Conservation (phyloP, 2,329 filamentous ascomycete species). For the Tympanopsis confertula region DNA sequence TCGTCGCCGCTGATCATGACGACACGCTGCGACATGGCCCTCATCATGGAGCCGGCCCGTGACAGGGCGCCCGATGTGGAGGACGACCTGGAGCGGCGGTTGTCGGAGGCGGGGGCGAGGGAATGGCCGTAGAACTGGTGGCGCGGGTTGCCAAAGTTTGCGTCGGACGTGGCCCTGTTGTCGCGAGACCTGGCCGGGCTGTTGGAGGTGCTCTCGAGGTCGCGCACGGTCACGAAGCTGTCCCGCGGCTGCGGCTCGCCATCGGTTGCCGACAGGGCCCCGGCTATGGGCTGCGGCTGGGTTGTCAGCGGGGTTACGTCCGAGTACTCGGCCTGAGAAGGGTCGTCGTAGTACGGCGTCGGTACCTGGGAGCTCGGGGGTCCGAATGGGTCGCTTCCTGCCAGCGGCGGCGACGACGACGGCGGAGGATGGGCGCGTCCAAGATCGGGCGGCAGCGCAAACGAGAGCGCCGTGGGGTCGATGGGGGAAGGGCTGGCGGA, state of each 20-base stretch:
- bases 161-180: slow-evolving; percentile 48
- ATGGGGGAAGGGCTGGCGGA: slow-evolving; percentile 34
- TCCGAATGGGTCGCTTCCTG: no score
- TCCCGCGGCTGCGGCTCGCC: slow-evolving; percentile 31
- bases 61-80: slow-evolving; percentile 54
- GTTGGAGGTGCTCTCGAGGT: slow-evolving; percentile 43
- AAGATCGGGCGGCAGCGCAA: slow-evolving; percentile 41
- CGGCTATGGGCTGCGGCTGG: slow-evolving; percentile 41
- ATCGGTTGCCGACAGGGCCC: slow-evolving; percentile 27
- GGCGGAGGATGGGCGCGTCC: slow-evolving; percentile 15
- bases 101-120: slow-evolving; percentile 35
- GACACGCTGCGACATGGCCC: slow-evolving; percentile 88
- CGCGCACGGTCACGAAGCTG: slow-evolving; percentile 45
- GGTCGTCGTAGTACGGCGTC: slow-evolving; percentile 28
- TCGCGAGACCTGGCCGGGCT: slow-evolving; percentile 35
- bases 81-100: slow-evolving; percentile 46
- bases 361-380: slow-evolving; percentile 8
- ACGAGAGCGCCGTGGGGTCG: slow-evolving; percentile 38
- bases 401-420: slow-evolving; percentile 10
- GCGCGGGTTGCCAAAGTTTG: slow-evolving; percentile 35
- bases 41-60: slow-evolving; percentile 64
- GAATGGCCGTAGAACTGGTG: slow-evolving; percentile 45
- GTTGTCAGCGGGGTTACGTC: slow-evolving; percentile 46
- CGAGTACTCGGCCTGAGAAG: slow-evolving; percentile 29
- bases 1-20: slow-evolving; percentile 94